phyloP scores from a whole-genome alignment of 805 yeast species.

The Kuraishia molischiana region DNA sequence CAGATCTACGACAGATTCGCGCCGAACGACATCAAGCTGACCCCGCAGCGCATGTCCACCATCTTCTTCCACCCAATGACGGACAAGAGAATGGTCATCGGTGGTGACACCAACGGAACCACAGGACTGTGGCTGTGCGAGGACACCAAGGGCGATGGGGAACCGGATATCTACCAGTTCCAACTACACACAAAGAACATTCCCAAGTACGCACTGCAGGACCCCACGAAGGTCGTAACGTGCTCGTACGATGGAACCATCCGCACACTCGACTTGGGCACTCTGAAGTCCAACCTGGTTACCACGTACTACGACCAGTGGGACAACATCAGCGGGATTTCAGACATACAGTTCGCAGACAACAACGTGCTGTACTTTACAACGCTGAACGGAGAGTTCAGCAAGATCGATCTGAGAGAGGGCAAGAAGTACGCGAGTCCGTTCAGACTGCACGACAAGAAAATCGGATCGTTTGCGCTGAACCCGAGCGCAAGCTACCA shows the following conservation, averaged over 20 bases:
- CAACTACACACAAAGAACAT: slow-evolving; percentile 72
- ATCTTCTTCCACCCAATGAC: slow-evolving; percentile 69
- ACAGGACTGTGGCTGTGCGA: slow-evolving; percentile 81
- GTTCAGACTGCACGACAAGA: slow-evolving; percentile 68
- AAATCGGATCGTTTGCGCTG: slow-evolving; percentile 81
- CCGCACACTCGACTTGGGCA: slow-evolving; percentile 57
- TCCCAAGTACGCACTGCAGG: slow-evolving; percentile 45
- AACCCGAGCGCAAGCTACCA: slow-evolving; percentile 61
- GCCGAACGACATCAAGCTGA: slow-evolving; percentile 63
- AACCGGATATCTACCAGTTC: slow-evolving; percentile 50
- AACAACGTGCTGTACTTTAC: slow-evolving; percentile 57
- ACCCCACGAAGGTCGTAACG: slow-evolving; percentile 49
- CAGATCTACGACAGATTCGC: slow-evolving; percentile 44
- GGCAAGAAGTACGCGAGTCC: slow-evolving; percentile 8
- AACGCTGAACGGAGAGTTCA: slow-evolving; percentile 74
- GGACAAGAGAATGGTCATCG: slow-evolving; percentile 55
- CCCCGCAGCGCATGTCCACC: slow-evolving; percentile 64
- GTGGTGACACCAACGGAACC: slow-evolving; percentile 85
- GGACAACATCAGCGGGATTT: slow-evolving; percentile 53
- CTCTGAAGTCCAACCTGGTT: slow-evolving; percentile 49
- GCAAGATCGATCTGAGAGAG: slow-evolving; percentile 59
- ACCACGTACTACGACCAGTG: slow-evolving; percentile 47
- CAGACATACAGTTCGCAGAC: slow-evolving; percentile 59
- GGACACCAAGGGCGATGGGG: slow-evolving; percentile 17
- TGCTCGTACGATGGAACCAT: slow-evolving; percentile 86